Evolutionary conservation across 192 early-diverging fungal species (phyloP), one percentile per base, ranked within the genome.

Genomic region (Linnemannia zychae): DNA sequence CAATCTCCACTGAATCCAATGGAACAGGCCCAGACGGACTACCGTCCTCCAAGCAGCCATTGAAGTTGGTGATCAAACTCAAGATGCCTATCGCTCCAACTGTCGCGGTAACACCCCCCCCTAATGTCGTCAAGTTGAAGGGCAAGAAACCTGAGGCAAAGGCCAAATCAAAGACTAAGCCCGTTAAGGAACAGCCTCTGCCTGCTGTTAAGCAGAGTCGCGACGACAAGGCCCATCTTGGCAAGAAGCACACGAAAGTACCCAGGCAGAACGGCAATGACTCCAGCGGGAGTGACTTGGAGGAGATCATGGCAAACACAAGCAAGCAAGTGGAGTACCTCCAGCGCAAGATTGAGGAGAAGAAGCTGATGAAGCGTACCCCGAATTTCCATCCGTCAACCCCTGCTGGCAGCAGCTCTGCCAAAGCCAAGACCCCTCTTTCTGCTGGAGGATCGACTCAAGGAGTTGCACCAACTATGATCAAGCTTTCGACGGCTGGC

Each of bases 301-400:
- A 85, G 28, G 74, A 85, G 47, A 85, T 85, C 74, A 85, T 85
- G 71, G 67, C 73, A 0, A n/a, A 57, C 40, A 77, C 83, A n/a
- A 85, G 77, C 72, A 79, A 79, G 50, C 83, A 85, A 49, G 66
- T 85, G 20, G 78, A 71, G 46, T 85, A 85, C 33, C 38, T 85
- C 22, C 77, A 85, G 70, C 83, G 83, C 50, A 85, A 79, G 74
- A 85, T 85, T 20, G 71, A 79, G 11, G 77, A 85, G 46, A 72
- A 69, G 49, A 85, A 85, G 47, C 79, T 76, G 53, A 68, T 52
- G 48, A 71, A 68, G 33, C 78, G 78, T 17, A 47, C 71, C 1
- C 11, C 33, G 4, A 80, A 71, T 40, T 71, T 71, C 1, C 52
- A 57, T 20, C 12, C 52, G n/a, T 57, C 52, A 7, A 24, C 24